Conservation (phyloP, 176 grass and related monocot species). For the Panicum miliaceum region DNA sequence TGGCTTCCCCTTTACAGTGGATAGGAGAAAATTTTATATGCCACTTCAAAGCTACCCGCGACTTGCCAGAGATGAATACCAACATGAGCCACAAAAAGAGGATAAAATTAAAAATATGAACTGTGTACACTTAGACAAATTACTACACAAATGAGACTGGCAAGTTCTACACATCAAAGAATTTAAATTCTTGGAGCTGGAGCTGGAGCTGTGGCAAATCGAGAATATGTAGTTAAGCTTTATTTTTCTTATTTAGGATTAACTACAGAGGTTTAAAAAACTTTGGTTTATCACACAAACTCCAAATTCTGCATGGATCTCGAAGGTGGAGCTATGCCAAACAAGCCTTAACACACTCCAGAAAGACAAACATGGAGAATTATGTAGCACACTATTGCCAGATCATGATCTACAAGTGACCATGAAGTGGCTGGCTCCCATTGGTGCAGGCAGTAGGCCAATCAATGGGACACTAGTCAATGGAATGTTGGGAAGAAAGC, state of each 20-base stretch:
- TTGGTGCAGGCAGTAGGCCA: background rate
- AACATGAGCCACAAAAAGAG: background rate
- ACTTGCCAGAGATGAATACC: background rate
- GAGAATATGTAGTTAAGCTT: background rate
- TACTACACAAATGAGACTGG: background rate
- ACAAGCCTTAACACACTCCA: background rate
- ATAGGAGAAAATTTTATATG: background rate
- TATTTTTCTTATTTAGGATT: background rate
- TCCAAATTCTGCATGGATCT: too few relatives aligned
- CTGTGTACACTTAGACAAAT: background rate
- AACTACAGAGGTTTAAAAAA: background rate
- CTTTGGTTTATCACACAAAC: background rate
- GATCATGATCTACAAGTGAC: background rate
- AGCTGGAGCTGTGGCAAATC: background rate
- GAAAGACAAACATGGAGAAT: background rate
- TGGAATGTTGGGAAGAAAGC: slow-evolving; percentile 15
- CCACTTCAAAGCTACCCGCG: background rate
- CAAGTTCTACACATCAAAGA: background rate
- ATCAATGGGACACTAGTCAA: background rate
- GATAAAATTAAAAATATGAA: background rate
- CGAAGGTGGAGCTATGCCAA: too few relatives aligned
- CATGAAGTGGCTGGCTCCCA: slow-evolving; percentile 9
- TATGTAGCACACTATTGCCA: background rate
- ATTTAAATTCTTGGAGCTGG: background rate
- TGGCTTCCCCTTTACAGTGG: background rate